A percentile compares a stretch with the other conserved stretches of the same genome.
Conservation (phyloP, 2,329 filamentous ascomycete genomes). For the Monilinia laxa region DNA sequence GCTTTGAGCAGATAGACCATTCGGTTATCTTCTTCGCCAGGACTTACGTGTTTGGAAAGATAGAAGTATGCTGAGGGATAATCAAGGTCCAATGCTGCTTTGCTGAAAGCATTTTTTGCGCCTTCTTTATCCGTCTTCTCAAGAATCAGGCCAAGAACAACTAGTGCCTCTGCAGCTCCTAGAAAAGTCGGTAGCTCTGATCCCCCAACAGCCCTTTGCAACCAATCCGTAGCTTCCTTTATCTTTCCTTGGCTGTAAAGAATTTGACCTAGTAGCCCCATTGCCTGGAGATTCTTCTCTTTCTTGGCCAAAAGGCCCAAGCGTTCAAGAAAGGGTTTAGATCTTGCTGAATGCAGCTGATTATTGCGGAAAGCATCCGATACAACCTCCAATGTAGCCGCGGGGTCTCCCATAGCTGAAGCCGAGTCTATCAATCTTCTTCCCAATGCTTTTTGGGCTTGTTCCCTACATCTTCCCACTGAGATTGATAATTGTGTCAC, state of each 20-base stretch:
- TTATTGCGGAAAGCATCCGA: conserved; percentile 25
- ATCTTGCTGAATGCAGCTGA: conserved; percentile 17
- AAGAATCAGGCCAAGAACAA: conserved; percentile 33
- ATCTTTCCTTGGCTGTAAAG: conserved; percentile 27
- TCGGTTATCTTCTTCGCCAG: conserved; percentile 27
- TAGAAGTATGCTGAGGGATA: conserved; percentile 38
- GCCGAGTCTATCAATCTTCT: conserved; percentile 33
- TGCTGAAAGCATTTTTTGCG: conserved; percentile 34
- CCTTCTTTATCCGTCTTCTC: conserved; percentile 25
- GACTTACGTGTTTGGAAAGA: conserved; percentile 32
- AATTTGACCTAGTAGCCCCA: conserved; percentile 37
- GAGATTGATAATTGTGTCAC: conserved; percentile 33
- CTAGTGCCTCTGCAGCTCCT: conserved; percentile 36
- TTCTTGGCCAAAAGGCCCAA: conserved; percentile 34
- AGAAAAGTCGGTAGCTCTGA: conserved; percentile 27
- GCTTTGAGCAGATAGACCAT: conserved; percentile 38
- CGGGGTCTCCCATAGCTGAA: conserved; percentile 35
- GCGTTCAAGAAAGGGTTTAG: conserved; percentile 26
- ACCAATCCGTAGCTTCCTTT: conserved; percentile 33
- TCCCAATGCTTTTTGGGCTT: conserved; percentile 30
- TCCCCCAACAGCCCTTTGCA: conserved; percentile 32
- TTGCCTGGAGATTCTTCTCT: conserved; percentile 35
- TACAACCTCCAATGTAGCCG: conserved; percentile 35
- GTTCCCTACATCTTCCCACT: conserved; percentile 29
- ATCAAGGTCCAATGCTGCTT: conserved; percentile 38